These are phyloP conservation scores for Lipomyces lipofer DNA, from an alignment of 805 yeast genomes.

Conservation along the genomic window DNA sequence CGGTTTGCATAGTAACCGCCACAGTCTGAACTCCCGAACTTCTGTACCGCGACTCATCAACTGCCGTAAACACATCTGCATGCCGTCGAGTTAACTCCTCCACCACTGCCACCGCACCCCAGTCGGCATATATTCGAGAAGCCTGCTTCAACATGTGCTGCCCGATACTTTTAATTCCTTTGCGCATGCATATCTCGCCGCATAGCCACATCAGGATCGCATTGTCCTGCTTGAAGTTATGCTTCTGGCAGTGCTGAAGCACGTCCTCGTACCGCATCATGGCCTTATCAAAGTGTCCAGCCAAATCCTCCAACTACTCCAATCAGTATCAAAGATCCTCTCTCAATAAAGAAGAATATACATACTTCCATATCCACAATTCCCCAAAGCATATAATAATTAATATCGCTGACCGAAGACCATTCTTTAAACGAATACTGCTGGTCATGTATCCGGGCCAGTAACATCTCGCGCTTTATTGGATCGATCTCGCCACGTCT, in stretches of 20 bases:
- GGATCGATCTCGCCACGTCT: neutral
- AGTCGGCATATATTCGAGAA: slow-evolving; percentile 1
- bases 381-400: slow-evolving; percentile 10
- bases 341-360: neutral
- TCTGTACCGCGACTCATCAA: neutral
- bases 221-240: slow-evolving; percentile 4
- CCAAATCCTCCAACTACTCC: slow-evolving; percentile 17
- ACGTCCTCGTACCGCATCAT: slow-evolving; percentile 14
- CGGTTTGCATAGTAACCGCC: neutral
- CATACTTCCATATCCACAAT: slow-evolving; percentile 20
- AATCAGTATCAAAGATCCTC: neutral
- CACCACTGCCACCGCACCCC: slow-evolving; percentile 25
- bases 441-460: slow-evolving; percentile 20
- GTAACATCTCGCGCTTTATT: slow-evolving; percentile 15
- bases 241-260: slow-evolving; percentile 1
- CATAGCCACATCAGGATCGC: slow-evolving; percentile 4
- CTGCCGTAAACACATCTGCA: slow-evolving; percentile 6
- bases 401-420: neutral
- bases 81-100: neutral
- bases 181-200: slow-evolving; percentile 18
- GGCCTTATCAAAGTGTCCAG: slow-evolving; percentile 18
- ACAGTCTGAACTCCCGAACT: slow-evolving; percentile 25
- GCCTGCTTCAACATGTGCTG: slow-evolving; percentile 7
- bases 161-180: slow-evolving; percentile 11
- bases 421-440: slow-evolving; percentile 1